Conservation (phyloP, 2,329 filamentous ascomycete species). For the Anisogramma anomala region DNA sequence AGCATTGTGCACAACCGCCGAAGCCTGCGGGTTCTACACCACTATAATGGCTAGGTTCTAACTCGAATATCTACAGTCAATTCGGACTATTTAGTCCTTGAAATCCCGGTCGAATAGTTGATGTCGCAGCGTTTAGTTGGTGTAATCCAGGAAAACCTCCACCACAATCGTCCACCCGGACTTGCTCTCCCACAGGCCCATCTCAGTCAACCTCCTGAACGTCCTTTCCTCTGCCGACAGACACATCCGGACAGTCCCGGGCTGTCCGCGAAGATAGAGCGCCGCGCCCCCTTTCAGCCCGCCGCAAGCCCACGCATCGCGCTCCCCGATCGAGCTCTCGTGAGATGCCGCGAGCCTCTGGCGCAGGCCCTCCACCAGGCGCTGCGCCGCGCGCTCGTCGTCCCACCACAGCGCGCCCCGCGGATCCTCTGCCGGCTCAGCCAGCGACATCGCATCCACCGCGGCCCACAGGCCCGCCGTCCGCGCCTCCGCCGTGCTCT, state of each 20-base stretch:
- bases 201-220: slow-evolving; percentile 38
- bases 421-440: neutral
- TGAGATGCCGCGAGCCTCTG: neutral
- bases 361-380: neutral
- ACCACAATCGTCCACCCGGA: slow-evolving; percentile 40
- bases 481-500: too few relatives aligned
- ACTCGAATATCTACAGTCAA: too few relatives aligned
- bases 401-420: slow-evolving; percentile 4
- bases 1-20: too few relatives aligned
- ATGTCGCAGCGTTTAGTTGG: too few relatives aligned
- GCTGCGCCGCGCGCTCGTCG: slow-evolving; percentile 1
- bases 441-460: neutral
- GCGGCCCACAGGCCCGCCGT: neutral
- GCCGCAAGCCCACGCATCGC: too few relatives aligned
- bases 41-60: too few relatives aligned
- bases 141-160: too few relatives aligned
- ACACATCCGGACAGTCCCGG: slow-evolving; percentile 16
- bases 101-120: too few relatives aligned
- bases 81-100: too few relatives aligned
- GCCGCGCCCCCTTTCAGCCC: too few relatives aligned
- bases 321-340: too few relatives aligned
- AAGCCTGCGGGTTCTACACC: too few relatives aligned
- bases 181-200: slow-evolving; percentile 40
- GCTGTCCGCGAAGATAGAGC: neutral
- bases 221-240: slow-evolving; percentile 36